These are phyloP conservation scores for Penicillium sp. DNA, from an alignment of 2,329 filamentous ascomycete species.

Conservation along the genomic window DNA sequence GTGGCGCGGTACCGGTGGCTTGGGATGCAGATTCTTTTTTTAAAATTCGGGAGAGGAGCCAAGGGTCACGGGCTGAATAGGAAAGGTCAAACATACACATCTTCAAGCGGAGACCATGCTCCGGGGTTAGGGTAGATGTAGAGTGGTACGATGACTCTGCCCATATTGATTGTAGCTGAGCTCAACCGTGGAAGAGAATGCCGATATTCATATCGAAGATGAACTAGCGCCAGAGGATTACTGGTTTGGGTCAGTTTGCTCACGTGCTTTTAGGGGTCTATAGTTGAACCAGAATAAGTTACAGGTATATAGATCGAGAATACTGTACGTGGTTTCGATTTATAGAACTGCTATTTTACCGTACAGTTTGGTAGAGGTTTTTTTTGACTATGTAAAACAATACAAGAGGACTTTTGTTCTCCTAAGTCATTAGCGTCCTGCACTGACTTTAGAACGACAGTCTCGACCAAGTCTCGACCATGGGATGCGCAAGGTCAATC, in stretches of 20 bases:
- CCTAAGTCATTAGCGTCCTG: background rate
- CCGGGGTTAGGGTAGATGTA: slow-evolving; percentile 51
- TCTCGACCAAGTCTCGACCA: slow-evolving; percentile 15
- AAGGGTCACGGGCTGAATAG: slow-evolving; percentile 7
- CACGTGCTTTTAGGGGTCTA: slow-evolving; percentile 34
- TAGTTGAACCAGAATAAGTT: slow-evolving; percentile 10
- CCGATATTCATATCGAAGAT: slow-evolving; percentile 10
- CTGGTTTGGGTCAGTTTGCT: slow-evolving; percentile 20
- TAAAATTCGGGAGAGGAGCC: slow-evolving; percentile 1
- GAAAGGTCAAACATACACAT: slow-evolving; percentile 40
- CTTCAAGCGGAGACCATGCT: slow-evolving; percentile 48
- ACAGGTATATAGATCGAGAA: background rate
- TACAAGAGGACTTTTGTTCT: background rate
- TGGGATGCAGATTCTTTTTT: slow-evolving; percentile 7
- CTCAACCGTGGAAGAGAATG: slow-evolving; percentile 25
- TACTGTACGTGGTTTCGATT: background rate
- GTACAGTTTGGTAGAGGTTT: background rate
- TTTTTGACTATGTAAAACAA: background rate
- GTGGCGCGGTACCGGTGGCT: slow-evolving; percentile 12
- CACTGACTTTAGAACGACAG: slow-evolving; percentile 2
- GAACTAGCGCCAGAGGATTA: slow-evolving; percentile 27
- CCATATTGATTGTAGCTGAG: slow-evolving; percentile 28
- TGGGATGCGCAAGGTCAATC: slow-evolving; percentile 3
- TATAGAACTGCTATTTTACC: background rate
- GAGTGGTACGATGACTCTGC: slow-evolving; percentile 49